Base-by-base conservation (phyloP, 2,329 filamentous ascomycete species). In the Ophiostoma sp. region DNA sequence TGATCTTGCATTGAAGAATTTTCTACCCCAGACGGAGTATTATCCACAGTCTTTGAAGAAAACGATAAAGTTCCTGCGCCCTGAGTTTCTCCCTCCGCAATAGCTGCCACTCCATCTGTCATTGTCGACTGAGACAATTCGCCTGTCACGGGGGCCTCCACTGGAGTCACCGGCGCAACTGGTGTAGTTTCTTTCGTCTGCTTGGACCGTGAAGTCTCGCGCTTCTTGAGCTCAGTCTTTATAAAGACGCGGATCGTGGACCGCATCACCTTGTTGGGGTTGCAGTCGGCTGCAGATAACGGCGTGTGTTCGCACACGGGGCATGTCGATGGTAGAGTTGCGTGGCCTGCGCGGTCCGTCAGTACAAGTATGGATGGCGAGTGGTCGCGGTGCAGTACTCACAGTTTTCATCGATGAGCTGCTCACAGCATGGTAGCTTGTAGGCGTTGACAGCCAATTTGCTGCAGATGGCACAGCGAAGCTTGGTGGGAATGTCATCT, bases 261-360 rank as follows among this genome's bases (percentile, higher is more conserved):
- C 74, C 95, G 90, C n/a, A 98, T 83, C 36, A 90, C 89, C 78
- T 97, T 97, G 79, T 96, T 92, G 1, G 92, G 88, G 73, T 91
- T 93, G 83, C 94, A 97, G 74, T 95, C 90, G 72, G 92, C 91
- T 66, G 90, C 87, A 36, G 93, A 92, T 71, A 99, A 86, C 0
- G 95, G 95, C 31, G 89, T 90, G 78, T 99, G 95, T 73, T 94
- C 91, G 85, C 95, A 99, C 71, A 97, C 91, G 1, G 95, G 94
- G 76, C 95, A 99, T 64, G 90, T 90, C 13, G 90, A 86, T 15
- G 90, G 88, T 11, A 96, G 83, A 35, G 88, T 89, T 8, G 87
- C 83, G 79, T 96, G 93, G 79, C 75, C 75, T 76, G 48, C 1
- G 20, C 13, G 13, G 2, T 4, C 15, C 4, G 39, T 70, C 54